Evolutionary conservation across 129 eudicot genomes (phyloP).

Genomic region (Tanacetum coccineum): DNA sequence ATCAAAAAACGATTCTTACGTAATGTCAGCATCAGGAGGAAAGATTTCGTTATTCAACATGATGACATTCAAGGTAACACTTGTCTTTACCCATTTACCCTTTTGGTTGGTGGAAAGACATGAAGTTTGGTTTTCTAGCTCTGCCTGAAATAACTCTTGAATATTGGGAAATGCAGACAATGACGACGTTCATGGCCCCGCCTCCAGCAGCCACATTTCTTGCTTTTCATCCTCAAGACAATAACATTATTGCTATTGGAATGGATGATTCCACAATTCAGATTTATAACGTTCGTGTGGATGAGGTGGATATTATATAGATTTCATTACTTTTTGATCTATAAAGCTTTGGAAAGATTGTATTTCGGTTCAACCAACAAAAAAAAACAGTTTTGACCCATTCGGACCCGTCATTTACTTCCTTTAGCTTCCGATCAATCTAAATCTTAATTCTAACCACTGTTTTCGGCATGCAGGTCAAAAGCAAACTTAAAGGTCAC

Average conservation of each 20-base stretch:
- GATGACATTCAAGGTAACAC: slow-evolving; percentile 95
- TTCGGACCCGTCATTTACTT: too few species aligned
- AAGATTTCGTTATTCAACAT: slow-evolving; percentile 89
- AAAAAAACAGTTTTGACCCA: too few species aligned
- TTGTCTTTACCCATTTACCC: neutral
- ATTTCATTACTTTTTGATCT: neutral
- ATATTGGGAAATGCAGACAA: slow-evolving; percentile 53
- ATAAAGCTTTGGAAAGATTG: neutral
- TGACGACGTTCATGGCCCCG: slow-evolving; percentile 89
- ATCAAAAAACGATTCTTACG: slow-evolving; percentile 91
- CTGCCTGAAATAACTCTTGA: slow-evolving; percentile 2
- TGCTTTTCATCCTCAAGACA: slow-evolving; percentile 87
- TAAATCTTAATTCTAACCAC: neutral
- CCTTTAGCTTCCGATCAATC: neutral
- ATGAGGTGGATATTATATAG: slow-evolving; percentile 41
- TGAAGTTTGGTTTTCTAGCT: neutral
- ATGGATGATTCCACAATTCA: slow-evolving; percentile 82
- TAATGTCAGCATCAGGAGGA: slow-evolving; percentile 98
- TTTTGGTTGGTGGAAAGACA: neutral
- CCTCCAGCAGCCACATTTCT: slow-evolving; percentile 91
- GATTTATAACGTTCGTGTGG: slow-evolving; percentile 74
- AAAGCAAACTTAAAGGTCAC: slow-evolving; percentile 99
- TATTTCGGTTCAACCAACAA: neutral
- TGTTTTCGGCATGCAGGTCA: slow-evolving; percentile 45
- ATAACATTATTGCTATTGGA: slow-evolving; percentile 77